Evolutionary conservation across 2,329 filamentous ascomycete genomes (phyloP).

Genomic region (Calonectria leucothoes): DNA sequence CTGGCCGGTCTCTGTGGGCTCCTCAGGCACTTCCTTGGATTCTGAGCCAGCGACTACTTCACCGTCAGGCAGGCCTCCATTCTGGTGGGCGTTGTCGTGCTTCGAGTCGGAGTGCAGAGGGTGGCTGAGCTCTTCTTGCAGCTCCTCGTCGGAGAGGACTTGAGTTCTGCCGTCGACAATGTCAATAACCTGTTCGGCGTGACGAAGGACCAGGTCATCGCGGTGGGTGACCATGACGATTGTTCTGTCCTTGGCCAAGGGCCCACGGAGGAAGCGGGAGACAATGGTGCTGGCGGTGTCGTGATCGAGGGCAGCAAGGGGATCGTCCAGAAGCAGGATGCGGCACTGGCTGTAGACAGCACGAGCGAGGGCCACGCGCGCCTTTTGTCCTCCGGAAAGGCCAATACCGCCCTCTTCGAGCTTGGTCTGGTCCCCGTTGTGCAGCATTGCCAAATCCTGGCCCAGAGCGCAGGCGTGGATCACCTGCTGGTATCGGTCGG

Average conservation of each 20-base stretch:
- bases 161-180: conserved; percentile 70
- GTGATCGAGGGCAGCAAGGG: conserved; percentile 72
- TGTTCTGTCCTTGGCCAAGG: conserved; percentile 72
- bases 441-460: conserved; percentile 67
- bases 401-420: conserved; percentile 73
- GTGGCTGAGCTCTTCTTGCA: conserved; percentile 52
- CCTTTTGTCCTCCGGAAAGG: conserved; percentile 72
- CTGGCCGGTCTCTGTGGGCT: conserved; percentile 67
- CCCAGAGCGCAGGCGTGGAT: conserved; percentile 70
- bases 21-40: conserved; percentile 46
- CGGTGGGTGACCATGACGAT: conserved; percentile 85
- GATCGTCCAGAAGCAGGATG: conserved; percentile 71
- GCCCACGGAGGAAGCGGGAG: conserved; percentile 68
- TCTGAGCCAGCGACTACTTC: conserved; percentile 35
- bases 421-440: conserved; percentile 67
- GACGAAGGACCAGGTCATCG: conserved; percentile 79
- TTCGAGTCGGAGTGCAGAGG: conserved; percentile 46
- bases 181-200: conserved; percentile 80
- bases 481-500: conserved; percentile 66
- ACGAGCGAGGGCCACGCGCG: conserved; percentile 71
- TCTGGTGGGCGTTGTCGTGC: conserved; percentile 28
- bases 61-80: conserved; percentile 46
- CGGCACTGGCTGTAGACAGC: conserved; percentile 70
- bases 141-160: conserved; percentile 59
- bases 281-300: conserved; percentile 72